phyloP scores from a whole-genome alignment of 257 asterid genomes.

The Nicotiana obtusifolia region DNA sequence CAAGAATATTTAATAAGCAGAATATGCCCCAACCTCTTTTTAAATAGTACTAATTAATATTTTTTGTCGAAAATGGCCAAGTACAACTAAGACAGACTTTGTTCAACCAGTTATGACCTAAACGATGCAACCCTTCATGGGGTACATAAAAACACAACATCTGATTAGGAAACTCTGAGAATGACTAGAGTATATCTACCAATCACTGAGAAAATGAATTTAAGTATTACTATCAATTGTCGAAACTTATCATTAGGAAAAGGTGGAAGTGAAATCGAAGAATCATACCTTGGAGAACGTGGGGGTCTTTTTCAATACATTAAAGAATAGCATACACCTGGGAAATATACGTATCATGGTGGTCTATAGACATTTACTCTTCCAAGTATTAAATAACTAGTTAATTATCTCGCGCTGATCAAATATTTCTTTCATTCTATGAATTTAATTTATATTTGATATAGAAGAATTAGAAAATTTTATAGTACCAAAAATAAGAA shows the following conservation, averaged over 20 bases:
- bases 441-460: too few relatives aligned
- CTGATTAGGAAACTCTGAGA: background rate
- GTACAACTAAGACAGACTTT: slow-evolving; percentile 9
- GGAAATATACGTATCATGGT: too few relatives aligned
- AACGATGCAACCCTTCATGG: background rate
- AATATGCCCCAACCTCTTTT: background rate
- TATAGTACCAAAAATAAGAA: too few relatives aligned
- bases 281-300: slow-evolving; percentile 23
- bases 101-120: slow-evolving; percentile 9
- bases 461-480: too few relatives aligned
- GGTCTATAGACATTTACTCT: too few relatives aligned
- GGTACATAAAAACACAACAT: background rate
- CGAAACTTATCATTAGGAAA: background rate
- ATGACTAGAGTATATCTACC: slow-evolving; percentile 15
- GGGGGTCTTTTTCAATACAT: slow-evolving; percentile 13
- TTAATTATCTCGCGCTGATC: too few relatives aligned
- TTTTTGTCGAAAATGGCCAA: background rate
- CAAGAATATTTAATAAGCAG: background rate
- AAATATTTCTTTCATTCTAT: too few relatives aligned
- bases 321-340: too few relatives aligned
- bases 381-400: too few relatives aligned
- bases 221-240: background rate
- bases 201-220: slow-evolving; percentile 11
- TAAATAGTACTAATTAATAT: background rate
- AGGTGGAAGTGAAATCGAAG: background rate